These are phyloP conservation scores for Pichia sp. DNA, from an alignment of 1,139 yeast genomes.

Conservation along the genomic window DNA sequence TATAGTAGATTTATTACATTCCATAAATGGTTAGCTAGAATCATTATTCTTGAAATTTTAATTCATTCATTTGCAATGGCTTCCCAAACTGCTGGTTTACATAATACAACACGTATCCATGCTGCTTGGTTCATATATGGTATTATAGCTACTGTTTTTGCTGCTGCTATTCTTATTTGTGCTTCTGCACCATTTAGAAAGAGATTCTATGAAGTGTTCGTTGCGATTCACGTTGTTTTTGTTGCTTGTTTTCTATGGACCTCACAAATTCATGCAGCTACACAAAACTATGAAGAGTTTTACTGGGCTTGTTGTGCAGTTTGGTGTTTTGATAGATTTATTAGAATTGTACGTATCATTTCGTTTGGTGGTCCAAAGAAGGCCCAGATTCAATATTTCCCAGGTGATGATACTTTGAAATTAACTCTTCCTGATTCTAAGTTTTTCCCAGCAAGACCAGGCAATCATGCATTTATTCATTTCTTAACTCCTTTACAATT, in stretches of 20 bases:
- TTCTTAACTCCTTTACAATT: slow-evolving; percentile 34
- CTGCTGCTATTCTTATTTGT: slow-evolving; percentile 37
- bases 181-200: slow-evolving; percentile 51
- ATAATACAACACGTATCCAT: slow-evolving; percentile 37
- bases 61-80: slow-evolving; percentile 51
- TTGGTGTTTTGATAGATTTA: slow-evolving; percentile 56
- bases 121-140: slow-evolving; percentile 49
- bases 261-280: slow-evolving; percentile 51
- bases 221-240: slow-evolving; percentile 49
- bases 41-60: slow-evolving; percentile 33
- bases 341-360: slow-evolving; percentile 44
- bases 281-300: slow-evolving; percentile 41
- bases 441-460: slow-evolving; percentile 37
- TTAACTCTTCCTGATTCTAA: slow-evolving; percentile 33
- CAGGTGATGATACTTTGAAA: slow-evolving; percentile 33
- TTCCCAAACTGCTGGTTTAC: slow-evolving; percentile 33
- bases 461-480: slow-evolving; percentile 47
- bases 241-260: slow-evolving; percentile 52
- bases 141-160: slow-evolving; percentile 38
- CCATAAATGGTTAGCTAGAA: slow-evolving; percentile 63
- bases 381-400: slow-evolving; percentile 42
- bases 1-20: slow-evolving; percentile 52
- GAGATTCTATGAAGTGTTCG: slow-evolving; percentile 56
- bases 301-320: slow-evolving; percentile 49
- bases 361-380: slow-evolving; percentile 49